Conservation (phyloP, 192 early-diverging fungal genomes). For the Diversispora eburnea region DNA sequence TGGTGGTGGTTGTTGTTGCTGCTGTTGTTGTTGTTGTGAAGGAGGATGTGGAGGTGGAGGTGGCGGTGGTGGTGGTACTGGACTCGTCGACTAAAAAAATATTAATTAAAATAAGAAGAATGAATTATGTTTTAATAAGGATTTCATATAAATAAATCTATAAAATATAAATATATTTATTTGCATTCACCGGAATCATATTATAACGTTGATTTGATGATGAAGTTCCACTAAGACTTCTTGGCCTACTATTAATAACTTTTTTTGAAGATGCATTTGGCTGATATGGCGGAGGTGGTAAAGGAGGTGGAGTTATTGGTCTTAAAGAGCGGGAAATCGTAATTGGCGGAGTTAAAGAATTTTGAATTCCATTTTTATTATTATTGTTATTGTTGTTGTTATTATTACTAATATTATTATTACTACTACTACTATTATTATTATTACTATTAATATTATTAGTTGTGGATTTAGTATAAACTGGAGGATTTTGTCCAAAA, state of each 20-base stretch:
- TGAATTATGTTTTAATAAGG: too few relatives aligned
- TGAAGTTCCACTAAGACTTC: constrained; percentile 3
- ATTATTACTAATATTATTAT: too few relatives aligned
- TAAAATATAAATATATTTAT: neutral
- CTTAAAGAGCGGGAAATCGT: constrained; percentile 32
- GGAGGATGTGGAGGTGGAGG: too few relatives aligned
- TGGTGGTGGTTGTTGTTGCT: neutral
- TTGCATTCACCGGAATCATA: neutral
- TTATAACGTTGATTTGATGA: neutral
- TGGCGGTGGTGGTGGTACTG: too few relatives aligned
- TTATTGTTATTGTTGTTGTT: too few relatives aligned
- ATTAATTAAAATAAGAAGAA: too few relatives aligned
- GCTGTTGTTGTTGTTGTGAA: too few relatives aligned
- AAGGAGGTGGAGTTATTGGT: constrained; percentile 30
- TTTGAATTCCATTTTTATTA: neutral
- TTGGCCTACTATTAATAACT: neutral
- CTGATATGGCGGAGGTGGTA: constrained; percentile 21
- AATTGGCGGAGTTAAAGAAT: constrained; percentile 33
- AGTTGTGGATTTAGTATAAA: constrained; percentile 55
- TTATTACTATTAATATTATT: neutral
- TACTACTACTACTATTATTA: too few relatives aligned
- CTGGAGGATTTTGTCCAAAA: constrained; percentile 76
- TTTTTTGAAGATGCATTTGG: constrained; percentile 19
- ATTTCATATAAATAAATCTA: too few relatives aligned
- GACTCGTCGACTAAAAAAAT: too few relatives aligned